These are phyloP conservation scores for Solanum piurae DNA, from an alignment of 257 asterid species.

Conservation along the genomic window DNA sequence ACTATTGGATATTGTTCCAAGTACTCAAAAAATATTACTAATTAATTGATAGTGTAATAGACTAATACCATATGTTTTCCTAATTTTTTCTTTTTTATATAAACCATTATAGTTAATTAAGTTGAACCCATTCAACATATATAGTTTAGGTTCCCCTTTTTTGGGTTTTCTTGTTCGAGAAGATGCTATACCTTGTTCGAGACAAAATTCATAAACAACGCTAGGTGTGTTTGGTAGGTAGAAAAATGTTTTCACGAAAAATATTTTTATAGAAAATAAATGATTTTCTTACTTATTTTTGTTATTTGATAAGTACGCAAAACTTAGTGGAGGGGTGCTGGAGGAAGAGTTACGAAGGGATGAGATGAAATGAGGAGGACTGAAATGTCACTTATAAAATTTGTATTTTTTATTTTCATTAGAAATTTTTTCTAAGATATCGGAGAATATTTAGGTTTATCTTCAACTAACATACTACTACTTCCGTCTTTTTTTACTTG, in stretches of 20 bases:
- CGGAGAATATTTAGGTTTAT: neutral
- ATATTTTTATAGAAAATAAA: neutral
- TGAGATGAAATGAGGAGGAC: neutral
- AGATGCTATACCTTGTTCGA: too few species aligned
- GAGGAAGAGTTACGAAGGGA: neutral
- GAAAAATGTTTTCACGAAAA: neutral
- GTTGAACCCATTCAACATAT: neutral
- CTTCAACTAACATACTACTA: neutral
- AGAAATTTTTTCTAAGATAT: neutral
- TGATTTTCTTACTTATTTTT: neutral
- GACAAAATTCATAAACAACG: neutral
- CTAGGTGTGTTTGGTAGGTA: neutral
- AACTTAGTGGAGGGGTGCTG: neutral
- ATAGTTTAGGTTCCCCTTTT: neutral
- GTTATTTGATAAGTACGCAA: neutral
- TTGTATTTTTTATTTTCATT: neutral
- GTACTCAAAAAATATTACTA: neutral
- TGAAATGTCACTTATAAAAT: neutral
- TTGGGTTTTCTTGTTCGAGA: neutral
- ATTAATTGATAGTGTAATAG: neutral
- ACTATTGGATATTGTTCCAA: neutral
- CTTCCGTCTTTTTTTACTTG: neutral
- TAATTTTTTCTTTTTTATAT: neutral
- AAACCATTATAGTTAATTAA: neutral
- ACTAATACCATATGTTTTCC: neutral